Percentiles rank a stretch among this genome's conserved stretches.
Conservation (phyloP, 352 stramenopile species). For the Globisporangium echinulatum region DNA sequence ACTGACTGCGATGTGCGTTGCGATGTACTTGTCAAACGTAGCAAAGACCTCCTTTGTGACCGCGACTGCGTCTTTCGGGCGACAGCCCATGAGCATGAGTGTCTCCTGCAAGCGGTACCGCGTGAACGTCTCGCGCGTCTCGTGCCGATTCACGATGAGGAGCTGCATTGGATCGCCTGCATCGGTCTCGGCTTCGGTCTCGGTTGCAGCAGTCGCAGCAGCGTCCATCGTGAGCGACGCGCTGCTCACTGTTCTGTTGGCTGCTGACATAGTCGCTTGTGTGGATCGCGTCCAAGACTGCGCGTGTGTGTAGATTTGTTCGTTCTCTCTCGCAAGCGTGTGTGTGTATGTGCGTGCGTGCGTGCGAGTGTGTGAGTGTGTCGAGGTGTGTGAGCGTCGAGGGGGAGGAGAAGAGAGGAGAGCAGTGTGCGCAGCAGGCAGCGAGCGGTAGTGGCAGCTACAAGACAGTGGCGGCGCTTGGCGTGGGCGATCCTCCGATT, state of each 20-base stretch:
- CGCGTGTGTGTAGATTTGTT: neutral
- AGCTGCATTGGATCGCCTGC: constrained; percentile 75
- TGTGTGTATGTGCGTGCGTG: neutral
- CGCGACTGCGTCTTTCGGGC: constrained; percentile 60
- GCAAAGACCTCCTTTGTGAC: constrained; percentile 68
- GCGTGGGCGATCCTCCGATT: neutral
- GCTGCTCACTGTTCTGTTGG: neutral
- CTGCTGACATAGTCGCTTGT: neutral
- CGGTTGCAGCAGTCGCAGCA: neutral
- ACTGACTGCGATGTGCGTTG: constrained; percentile 10
- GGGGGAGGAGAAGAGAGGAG: no score
- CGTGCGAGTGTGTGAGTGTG: neutral
- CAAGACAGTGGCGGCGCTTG: neutral
- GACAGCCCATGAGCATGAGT: constrained; percentile 84
- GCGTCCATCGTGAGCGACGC: constrained; percentile 30
- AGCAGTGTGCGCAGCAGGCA: no score
- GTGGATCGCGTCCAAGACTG: neutral
- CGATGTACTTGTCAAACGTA: constrained; percentile 48
- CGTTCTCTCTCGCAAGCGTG: neutral
- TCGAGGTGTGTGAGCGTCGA: neutral
- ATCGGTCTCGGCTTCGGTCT: constrained; percentile 43
- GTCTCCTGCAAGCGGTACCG: constrained; percentile 83
- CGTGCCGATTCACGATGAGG: constrained; percentile 50
- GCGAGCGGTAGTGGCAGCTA: no score
- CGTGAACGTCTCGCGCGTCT: constrained; percentile 58